Base-by-base conservation (phyloP, 2,329 filamentous ascomycete species). In the Acrodontium crateriforme region DNA sequence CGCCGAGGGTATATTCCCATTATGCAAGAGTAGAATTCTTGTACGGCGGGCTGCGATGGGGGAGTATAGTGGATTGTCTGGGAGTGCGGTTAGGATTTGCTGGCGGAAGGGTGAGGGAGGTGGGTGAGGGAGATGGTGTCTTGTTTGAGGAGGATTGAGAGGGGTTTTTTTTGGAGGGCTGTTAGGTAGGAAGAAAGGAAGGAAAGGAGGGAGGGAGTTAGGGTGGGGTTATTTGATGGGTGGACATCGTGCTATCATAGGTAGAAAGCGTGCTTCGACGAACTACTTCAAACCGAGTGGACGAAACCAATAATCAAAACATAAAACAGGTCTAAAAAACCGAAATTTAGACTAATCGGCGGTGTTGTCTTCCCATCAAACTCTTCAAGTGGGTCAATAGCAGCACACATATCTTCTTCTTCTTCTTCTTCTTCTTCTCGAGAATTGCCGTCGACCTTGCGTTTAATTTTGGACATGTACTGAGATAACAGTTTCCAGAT, bases 251-350 rank as follows among this genome's bases (percentile, higher is more conserved):
- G n/a, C 8, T 22, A 8, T 22, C 4, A 22, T 4, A 5, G 4
- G n/a, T n/a, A n/a, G n/a, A n/a, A n/a, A n/a, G n/a, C n/a, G n/a
- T n/a, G n/a, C n/a, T n/a, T n/a, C n/a, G n/a, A n/a, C 16, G 16
- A 14, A 25, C 5, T 3, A 24, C 27, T 18, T 6, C n/a, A 10
- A 14, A 11, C 28, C 7, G 15, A 19, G 18, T 11, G 3, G 7
- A 24, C 38, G 51, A 36, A 50, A 72, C 70, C 66, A 71, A 76
- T 76, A 5, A 71, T 74, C 27, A 76, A 48, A 42, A 74, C 63
- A 42, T 70, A 76, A 39, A 65, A 71, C 4, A 67, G 62, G 46
- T 70, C 73, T 49, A 73, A 73, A 0, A 67, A 65, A 9, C 71
- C 56, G 8, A 71, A 45, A 31, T 67, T 60, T 19, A 70, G 43